Conservation (phyloP, 2,329 filamentous ascomycete genomes). For the Nectriaceae sp. region DNA sequence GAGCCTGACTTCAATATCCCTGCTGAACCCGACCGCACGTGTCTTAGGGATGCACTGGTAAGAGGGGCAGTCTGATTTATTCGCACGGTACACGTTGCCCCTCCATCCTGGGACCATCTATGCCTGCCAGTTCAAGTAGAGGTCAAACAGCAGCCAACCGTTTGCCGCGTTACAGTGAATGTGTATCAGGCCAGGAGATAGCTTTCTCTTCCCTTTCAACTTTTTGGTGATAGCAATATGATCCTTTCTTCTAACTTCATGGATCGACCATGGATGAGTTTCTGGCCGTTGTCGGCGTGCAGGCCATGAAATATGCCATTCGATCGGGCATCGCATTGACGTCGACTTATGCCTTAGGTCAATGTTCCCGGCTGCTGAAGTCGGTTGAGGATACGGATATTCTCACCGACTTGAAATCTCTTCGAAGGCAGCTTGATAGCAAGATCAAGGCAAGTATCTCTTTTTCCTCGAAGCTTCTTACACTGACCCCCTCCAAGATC, state of each 20-base stretch:
- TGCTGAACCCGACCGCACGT: too few species aligned
- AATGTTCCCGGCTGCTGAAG: conserved; percentile 77
- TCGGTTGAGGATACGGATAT: conserved; percentile 72
- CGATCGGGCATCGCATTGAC: conserved; percentile 84
- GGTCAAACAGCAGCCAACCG: neutral
- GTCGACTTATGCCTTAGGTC: conserved; percentile 79
- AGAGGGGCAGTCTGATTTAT: conserved; percentile 8
- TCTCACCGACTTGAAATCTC: conserved; percentile 64
- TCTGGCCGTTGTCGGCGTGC: conserved; percentile 55
- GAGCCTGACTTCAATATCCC: too few species aligned
- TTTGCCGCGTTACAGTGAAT: conserved; percentile 10
- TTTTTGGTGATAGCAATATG: neutral
- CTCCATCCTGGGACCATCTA: conserved; percentile 10
- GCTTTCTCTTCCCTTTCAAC: neutral
- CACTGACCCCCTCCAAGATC: conserved; percentile 56
- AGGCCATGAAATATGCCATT: conserved; percentile 92
- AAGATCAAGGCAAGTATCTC: conserved; percentile 73
- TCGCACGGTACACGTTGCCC: conserved; percentile 26
- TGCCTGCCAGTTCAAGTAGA: neutral
- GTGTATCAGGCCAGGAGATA: neutral
- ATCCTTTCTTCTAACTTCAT: conserved; percentile 3
- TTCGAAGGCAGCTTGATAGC: conserved; percentile 76
- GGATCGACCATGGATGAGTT: conserved; percentile 66
- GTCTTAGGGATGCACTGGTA: too few species aligned
- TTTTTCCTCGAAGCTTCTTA: neutral